Base-by-base conservation (phyloP, 1,139 yeast genomes). In the Torulaspora globosa region DNA sequence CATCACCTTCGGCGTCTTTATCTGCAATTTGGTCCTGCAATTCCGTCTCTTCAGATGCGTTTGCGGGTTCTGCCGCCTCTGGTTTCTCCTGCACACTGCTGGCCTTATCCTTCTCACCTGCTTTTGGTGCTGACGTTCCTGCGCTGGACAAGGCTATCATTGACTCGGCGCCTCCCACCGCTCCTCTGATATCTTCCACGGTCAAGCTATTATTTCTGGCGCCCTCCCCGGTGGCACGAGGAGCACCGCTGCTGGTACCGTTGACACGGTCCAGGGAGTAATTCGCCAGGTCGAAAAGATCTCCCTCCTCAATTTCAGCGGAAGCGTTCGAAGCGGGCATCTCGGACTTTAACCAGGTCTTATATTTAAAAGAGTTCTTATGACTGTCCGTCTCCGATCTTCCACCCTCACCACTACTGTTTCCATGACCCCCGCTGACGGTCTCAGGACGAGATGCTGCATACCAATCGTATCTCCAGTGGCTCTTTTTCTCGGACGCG, bases 121-220 rank as follows among this genome's bases (percentile, higher is more conserved):
- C 53, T 41, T 46, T 46, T 41, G 47, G 48, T 30, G 40, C 40
- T 10, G 48, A 35, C 8, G 53, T 44, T 47, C 60, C 51, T 60
- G 66, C 23, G 59, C 70, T 56, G 1, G 71, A 66, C 18, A 76
- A 67, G 3, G 80, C 80, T 1, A 80, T 76, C 47, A 75, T 74
- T 1, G 76, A 66, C 40, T 74, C 81, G 32, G 75, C 75, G 19
- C 60, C 61, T 11, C 82, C 83, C 7, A 79, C 84, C 9, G 85
- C 85, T 19, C 83, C 83, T 58, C 83, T 72, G 36, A 80, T 79
- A 55, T 79, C 84, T 9, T 75, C 80, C 43, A 73, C 79, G 3
- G 78, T 70, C 42, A 79, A 62, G 1, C 75, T 76, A 21, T 65
- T 56, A 8, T 48, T 36, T 12, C 41, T 47, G n/a, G 38, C 43